Evolutionary conservation across 768 basidiomycete species (phyloP).

Genomic region (Mycena amicta): DNA sequence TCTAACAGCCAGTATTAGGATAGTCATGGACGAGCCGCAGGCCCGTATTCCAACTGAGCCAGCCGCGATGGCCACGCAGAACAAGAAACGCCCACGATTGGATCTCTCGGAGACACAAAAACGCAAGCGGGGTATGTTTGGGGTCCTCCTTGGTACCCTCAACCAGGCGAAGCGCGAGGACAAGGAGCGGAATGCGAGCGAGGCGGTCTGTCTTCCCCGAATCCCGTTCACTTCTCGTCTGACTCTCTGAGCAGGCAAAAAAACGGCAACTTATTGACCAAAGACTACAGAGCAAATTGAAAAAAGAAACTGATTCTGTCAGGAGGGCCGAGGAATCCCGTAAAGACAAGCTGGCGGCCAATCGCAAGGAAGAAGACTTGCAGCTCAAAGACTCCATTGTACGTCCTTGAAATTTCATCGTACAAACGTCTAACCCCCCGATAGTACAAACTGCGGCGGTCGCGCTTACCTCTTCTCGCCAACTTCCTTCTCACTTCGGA

Average conservation of each 20-base stretch:
- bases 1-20: conserved; percentile 8
- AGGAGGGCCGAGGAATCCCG: conserved; percentile 84
- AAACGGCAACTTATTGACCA: conserved; percentile 83
- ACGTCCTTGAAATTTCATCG: conserved; percentile 32
- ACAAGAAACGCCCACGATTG: conserved; percentile 73
- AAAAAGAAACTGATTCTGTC: conserved; percentile 85
- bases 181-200: conserved; percentile 81
- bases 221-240: conserved; percentile 2
- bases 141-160: conserved; percentile 78
- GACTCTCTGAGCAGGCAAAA: conserved; percentile 59
- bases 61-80: conserved; percentile 43
- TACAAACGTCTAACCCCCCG: conserved; percentile 1
- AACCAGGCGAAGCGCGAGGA: conserved; percentile 89
- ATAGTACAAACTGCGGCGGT: conserved; percentile 74
- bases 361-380: conserved; percentile 80
- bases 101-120: conserved; percentile 64
- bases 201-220: conserved; percentile 57
- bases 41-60: conserved; percentile 43
- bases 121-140: conserved; percentile 86
- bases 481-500: conserved; percentile 81
- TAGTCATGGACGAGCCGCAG: conserved; percentile 35
- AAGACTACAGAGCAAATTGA: conserved; percentile 81
- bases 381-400: conserved; percentile 83
- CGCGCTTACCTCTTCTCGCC: conserved; percentile 69
- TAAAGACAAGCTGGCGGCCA: conserved; percentile 76